phyloP scores from a whole-genome alignment of 345 rosid species.

The Excoecaria cochinchinensis region DNA sequence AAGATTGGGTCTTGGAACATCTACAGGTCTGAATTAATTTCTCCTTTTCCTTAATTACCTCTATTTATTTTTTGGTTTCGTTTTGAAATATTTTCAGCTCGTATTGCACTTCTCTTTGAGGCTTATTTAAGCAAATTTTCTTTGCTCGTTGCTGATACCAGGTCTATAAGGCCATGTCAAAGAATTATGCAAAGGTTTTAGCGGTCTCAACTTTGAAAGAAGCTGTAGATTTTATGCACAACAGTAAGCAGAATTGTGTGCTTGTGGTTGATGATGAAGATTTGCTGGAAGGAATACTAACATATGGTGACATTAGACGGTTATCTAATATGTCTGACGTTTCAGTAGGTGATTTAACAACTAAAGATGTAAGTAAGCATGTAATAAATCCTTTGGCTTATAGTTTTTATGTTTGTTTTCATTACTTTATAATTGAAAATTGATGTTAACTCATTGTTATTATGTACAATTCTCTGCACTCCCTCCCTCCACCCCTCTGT shows the following conservation, averaged over 20 bases:
- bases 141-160: conserved; percentile 23
- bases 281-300: conserved; percentile 76
- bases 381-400: not conserved
- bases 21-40: conserved; percentile 46
- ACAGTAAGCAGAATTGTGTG: conserved; percentile 63
- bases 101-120: conserved; percentile 12
- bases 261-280: conserved; percentile 74
- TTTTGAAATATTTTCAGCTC: not conserved
- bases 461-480: not conserved
- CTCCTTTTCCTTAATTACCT: not conserved
- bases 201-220: conserved; percentile 57
- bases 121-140: conserved; percentile 3
- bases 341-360: conserved; percentile 41
- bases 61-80: not conserved
- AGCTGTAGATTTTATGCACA: conserved; percentile 68
- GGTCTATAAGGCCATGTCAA: conserved; percentile 84
- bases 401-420: not conserved
- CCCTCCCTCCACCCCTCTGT: not conserved
- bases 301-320: conserved; percentile 73
- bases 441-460: not conserved
- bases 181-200: conserved; percentile 63
- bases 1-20: conserved; percentile 71
- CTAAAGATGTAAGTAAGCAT: conserved; percentile 52
- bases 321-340: conserved; percentile 40
- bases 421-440: not conserved